These are phyloP conservation scores for Fragilaria crotonensis DNA, from an alignment of 108 stramenopile genomes.

Conservation along the genomic window DNA sequence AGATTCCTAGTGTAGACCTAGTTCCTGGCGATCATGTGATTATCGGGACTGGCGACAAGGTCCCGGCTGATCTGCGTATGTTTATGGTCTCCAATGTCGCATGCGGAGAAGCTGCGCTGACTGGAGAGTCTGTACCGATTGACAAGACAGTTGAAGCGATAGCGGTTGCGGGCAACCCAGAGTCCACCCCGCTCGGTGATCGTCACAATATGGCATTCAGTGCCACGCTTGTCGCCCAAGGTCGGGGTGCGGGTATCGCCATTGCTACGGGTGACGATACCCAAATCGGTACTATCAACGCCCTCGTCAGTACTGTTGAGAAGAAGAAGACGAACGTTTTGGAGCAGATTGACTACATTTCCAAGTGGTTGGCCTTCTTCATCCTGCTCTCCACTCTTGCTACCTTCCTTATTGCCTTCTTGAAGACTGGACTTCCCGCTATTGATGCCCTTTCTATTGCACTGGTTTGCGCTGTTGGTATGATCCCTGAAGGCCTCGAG, in stretches of 20 bases:
- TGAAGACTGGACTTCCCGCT: conserved; percentile 26
- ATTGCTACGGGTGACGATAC: conserved; percentile 78
- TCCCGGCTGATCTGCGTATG: conserved; percentile 90
- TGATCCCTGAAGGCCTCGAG: conserved; percentile 96
- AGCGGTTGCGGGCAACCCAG: conserved; percentile 28
- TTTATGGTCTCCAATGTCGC: conserved; percentile 62
- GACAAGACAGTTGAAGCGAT: conserved; percentile 69
- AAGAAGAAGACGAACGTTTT: conserved; percentile 89
- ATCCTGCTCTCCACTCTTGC: conserved; percentile 66
- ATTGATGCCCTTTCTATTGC: conserved; percentile 71
- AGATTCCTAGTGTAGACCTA: conserved; percentile 55
- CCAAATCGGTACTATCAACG: conserved; percentile 94
- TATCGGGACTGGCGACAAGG: conserved; percentile 66
- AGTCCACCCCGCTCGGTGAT: conserved; percentile 70
- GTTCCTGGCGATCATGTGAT: conserved; percentile 75
- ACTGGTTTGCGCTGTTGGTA: conserved; percentile 88
- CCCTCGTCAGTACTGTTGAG: conserved; percentile 66
- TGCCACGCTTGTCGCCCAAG: conserved; percentile 87
- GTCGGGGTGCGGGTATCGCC: conserved; percentile 80
- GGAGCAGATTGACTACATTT: conserved; percentile 86
- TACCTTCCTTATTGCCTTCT: conserved; percentile 77
- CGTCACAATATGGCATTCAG: conserved; percentile 82
- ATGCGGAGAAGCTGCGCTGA: conserved; percentile 81
- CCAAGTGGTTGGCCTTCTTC: conserved; percentile 69
- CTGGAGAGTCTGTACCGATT: conserved; percentile 88